Base-by-base conservation (phyloP, 2,329 filamentous ascomycete species). In the Aspergillus sclerotialis region DNA sequence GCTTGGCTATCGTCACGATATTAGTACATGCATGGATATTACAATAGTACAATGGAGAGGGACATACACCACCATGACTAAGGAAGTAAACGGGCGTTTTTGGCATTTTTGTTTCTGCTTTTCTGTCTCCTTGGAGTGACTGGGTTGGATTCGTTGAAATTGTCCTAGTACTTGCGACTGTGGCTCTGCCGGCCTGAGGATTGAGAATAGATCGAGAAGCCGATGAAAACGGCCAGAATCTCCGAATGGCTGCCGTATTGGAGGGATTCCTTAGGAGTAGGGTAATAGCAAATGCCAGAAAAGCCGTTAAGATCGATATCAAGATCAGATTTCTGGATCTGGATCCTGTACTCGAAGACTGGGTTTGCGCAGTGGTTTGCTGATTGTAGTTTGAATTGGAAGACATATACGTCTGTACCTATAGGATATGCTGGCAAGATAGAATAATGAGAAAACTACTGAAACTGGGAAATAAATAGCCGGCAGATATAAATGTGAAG, bases 41-140 rank as follows among this genome's bases (percentile, higher is more conserved):
- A 9, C 7, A 28, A 11, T 13, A 6, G 16, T 9, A 12, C 12
- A n/a, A 12, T n/a, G 16, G 27, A 15, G 7, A 15, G 16, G 6
- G 24, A 56, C 60, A 36, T 39, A 64, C 60, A 30, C 67, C 69
- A 10, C 68, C 68, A 60, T 68, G 64, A 36, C 67, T 68, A 18
- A 75, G 51, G 44, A 75, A 75, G 43, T 73, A 75, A 32, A 73
- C 60, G 8, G 70, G 72, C 8, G 68, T 73, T 32, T 52, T 57
- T 44, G 53, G 58, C 29, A 40, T 52, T 34, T n/a, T 16, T 9
- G 12, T 15, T 10, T 23, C 10, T 26, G 24, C 31, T 13, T 27
- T 24, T n/a, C 11, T 7, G 5, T 24, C 23, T 8, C 23, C 23
- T n/a, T n/a, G n/a, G n/a, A n/a, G n/a, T n/a, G n/a, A n/a, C n/a